Percentiles rank a stretch among this genome's conserved stretches.
Conservation (phyloP, 2,329 filamentous ascomycete species). For the Tolypocladium tundrense region DNA sequence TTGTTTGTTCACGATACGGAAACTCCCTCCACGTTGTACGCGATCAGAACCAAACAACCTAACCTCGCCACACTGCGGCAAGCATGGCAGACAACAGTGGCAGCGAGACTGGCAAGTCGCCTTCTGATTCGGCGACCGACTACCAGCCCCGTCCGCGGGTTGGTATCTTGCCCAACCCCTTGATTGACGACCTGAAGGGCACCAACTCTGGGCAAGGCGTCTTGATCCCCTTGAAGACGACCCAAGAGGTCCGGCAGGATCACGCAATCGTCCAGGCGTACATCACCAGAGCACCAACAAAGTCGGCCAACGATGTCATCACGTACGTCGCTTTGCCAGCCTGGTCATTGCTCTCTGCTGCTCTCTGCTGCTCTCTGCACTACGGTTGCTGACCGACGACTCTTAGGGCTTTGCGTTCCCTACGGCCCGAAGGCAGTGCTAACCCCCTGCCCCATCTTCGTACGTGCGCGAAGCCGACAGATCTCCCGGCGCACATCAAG, state of each 20-base stretch:
- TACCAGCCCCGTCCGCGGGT: background rate
- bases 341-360: background rate
- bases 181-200: constrained; percentile 25
- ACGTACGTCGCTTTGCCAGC: constrained; percentile 35
- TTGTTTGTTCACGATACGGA: background rate
- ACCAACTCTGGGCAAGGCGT: constrained; percentile 33
- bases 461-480: constrained; percentile 61
- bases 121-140: background rate
- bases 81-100: background rate
- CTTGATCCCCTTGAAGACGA: constrained; percentile 54
- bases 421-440: constrained; percentile 50
- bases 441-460: constrained; percentile 62
- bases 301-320: constrained; percentile 61
- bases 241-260: constrained; percentile 50
- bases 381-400: constrained; percentile 7
- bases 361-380: too few species aligned
- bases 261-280: constrained; percentile 52
- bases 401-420: constrained; percentile 41
- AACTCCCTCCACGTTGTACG: background rate
- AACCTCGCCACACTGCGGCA: background rate
- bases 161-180: constrained; percentile 20
- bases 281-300: constrained; percentile 62
- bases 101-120: background rate
- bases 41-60: background rate
- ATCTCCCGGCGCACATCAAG: constrained; percentile 57